Conservation (phyloP, 768 basidiomycete species). For the Dentipellis fragilis region DNA sequence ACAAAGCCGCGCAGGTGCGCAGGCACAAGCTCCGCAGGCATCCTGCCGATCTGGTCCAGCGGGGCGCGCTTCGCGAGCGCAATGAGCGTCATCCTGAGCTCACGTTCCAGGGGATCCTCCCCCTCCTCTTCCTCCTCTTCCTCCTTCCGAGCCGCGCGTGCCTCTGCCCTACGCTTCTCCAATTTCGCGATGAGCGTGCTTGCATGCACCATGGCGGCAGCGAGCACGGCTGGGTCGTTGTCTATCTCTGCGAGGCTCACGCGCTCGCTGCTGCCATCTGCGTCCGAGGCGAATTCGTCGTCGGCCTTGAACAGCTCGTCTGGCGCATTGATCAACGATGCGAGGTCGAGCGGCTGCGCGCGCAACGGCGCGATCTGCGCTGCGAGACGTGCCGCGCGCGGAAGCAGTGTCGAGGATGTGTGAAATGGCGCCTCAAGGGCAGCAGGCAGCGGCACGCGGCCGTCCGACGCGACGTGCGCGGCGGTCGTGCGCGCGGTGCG, state of each 20-base stretch:
- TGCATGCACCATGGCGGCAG: conserved; percentile 48
- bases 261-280: conserved; percentile 16
- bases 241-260: background rate
- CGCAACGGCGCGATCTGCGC: conserved; percentile 11
- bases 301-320: conserved; percentile 32
- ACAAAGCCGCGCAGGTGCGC: conserved; percentile 11
- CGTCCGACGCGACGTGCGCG: background rate
- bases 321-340: conserved; percentile 29
- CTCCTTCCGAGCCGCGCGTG: conserved; percentile 6
- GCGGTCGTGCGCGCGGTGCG: conserved; percentile 3
- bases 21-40: conserved; percentile 12
- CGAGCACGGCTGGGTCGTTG: conserved; percentile 38
- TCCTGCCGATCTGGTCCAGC: conserved; percentile 30
- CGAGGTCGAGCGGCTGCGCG: conserved; percentile 29
- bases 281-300: conserved; percentile 23
- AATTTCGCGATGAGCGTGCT: conserved; percentile 41
- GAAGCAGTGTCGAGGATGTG: conserved; percentile 8
- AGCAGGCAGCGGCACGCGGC: background rate
- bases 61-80: conserved; percentile 74
- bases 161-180: conserved; percentile 19
- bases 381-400: conserved; percentile 13
- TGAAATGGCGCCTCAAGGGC: background rate
- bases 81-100: conserved; percentile 62
- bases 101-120: conserved; percentile 44
- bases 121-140: conserved; percentile 4